These are phyloP conservation scores for Microsporum ferrugineum DNA, from an alignment of 2,329 filamentous ascomycete genomes.

Conservation along the genomic window DNA sequence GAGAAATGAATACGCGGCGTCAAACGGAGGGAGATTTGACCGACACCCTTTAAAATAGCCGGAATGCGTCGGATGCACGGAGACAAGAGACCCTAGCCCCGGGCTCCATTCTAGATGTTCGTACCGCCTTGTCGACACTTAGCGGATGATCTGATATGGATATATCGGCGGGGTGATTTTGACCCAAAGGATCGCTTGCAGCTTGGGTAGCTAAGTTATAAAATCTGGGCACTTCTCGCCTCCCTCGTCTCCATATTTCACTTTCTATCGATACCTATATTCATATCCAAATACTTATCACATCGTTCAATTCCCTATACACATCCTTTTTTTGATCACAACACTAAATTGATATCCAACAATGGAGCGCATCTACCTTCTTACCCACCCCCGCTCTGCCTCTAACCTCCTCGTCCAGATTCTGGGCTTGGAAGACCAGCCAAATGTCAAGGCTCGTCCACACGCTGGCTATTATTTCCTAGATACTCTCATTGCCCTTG, in stretches of 20 bases:
- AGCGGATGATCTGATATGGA: not conserved
- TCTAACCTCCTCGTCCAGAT: constrained; percentile 25
- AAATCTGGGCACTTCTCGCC: not conserved
- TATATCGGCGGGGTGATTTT: not conserved
- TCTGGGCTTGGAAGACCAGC: constrained; percentile 22
- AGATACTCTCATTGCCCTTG: constrained; percentile 9
- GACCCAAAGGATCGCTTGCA: not conserved
- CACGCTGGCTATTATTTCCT: constrained; percentile 24
- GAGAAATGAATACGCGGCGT: not conserved
- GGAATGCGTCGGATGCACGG: not conserved
- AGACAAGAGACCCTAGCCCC: not conserved
- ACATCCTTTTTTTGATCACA: not conserved
- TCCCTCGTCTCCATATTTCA: not conserved
- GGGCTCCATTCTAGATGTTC: not conserved
- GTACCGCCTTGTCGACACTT: not conserved
- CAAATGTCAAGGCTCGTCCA: constrained; percentile 15
- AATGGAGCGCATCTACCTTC: constrained; percentile 15
- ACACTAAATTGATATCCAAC: not conserved
- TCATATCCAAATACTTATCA: not conserved
- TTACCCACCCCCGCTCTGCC: constrained; percentile 24
- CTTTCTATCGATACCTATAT: not conserved
- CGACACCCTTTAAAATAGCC: not conserved
- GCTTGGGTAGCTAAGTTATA: not conserved
- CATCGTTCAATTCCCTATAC: not conserved
- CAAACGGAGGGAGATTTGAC: not conserved